phyloP scores from a whole-genome alignment of 2,329 filamentous ascomycete species.

The Drechslerella coelobrocha region DNA sequence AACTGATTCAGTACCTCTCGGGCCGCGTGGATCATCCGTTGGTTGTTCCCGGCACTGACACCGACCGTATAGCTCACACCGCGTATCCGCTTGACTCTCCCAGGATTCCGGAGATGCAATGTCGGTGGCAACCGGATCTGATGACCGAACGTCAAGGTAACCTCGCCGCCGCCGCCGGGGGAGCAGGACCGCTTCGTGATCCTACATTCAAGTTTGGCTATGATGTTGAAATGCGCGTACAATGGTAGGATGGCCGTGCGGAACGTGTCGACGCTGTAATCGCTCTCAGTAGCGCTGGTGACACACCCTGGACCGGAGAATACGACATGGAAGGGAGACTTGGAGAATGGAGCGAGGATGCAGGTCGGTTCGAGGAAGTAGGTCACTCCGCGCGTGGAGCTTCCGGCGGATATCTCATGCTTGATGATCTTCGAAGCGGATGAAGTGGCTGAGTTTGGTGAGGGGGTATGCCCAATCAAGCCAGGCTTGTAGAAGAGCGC shows the following conservation, averaged over 20 bases:
- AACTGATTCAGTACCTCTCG: conserved; percentile 85
- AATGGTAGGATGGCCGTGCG: conserved; percentile 90
- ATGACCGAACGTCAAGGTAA: conserved; percentile 92
- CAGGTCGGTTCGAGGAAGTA: conserved; percentile 92
- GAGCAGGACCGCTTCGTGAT: conserved; percentile 78
- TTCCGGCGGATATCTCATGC: conserved; percentile 75
- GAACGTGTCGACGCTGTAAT: conserved; percentile 91
- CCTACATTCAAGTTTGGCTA: conserved; percentile 81
- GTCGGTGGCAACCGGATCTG: conserved; percentile 94
- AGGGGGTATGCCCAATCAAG: conserved; percentile 70
- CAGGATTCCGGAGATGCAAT: conserved; percentile 82
- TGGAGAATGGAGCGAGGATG: conserved; percentile 89
- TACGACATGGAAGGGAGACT: conserved; percentile 85
- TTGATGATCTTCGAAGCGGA: conserved; percentile 73
- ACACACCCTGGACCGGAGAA: conserved; percentile 93
- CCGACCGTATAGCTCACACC: conserved; percentile 94
- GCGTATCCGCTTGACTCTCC: conserved; percentile 83
- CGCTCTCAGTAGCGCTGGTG: conserved; percentile 83
- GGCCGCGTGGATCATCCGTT: conserved; percentile 89
- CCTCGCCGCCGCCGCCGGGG: conserved; percentile 82
- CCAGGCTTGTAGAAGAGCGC: conserved; percentile 91
- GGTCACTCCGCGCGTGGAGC: conserved; percentile 79
- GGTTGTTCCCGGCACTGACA: conserved; percentile 90
- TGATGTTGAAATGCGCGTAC: conserved; percentile 89
- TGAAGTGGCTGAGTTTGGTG: conserved; percentile 45